phyloP scores from a whole-genome alignment of 495 filamentous ascomycete species.

The Polyplosphaeria fusca region DNA sequence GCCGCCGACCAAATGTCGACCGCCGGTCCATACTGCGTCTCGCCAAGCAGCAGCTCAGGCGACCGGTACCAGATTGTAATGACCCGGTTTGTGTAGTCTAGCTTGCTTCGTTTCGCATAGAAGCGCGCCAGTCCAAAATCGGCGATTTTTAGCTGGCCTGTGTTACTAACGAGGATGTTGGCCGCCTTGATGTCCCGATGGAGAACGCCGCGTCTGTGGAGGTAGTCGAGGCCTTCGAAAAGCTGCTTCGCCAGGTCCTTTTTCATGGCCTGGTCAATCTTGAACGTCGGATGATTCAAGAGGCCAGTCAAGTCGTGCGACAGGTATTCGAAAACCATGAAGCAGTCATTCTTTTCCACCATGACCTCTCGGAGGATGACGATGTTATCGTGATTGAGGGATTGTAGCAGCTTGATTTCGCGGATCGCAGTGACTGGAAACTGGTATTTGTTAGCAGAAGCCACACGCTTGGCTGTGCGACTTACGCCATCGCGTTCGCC shows the following conservation, averaged over 20 bases:
- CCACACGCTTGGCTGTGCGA: background rate
- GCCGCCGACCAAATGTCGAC: constrained; percentile 98
- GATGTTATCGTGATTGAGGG: constrained; percentile 85
- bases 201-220: constrained; percentile 88
- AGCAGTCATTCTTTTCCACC: constrained; percentile 98
- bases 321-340: constrained; percentile 99
- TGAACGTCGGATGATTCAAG: constrained; percentile 92
- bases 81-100: constrained; percentile 98
- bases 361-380: constrained; percentile 90
- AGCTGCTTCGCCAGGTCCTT: constrained; percentile 93
- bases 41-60: constrained; percentile 88
- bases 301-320: constrained; percentile 87
- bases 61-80: constrained; percentile 98
- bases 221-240: constrained; percentile 90
- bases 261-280: constrained; percentile 79
- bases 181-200: constrained; percentile 72
- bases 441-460: constrained; percentile 36
- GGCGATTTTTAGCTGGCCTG: constrained; percentile 84
- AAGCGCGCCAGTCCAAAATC: constrained; percentile 98
- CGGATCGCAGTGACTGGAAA: constrained; percentile 96
- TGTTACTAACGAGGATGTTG: constrained; percentile 89
- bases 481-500: constrained; percentile 83
- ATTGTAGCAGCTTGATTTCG: constrained; percentile 94
- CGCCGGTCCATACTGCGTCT: constrained; percentile 89
- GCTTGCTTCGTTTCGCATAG: constrained; percentile 84